Percentiles rank a stretch among this genome's conserved stretches.
Evolutionary conservation across 2,329 filamentous ascomycete genomes (phyloP).

Genomic region (Polytolypa hystricis): DNA sequence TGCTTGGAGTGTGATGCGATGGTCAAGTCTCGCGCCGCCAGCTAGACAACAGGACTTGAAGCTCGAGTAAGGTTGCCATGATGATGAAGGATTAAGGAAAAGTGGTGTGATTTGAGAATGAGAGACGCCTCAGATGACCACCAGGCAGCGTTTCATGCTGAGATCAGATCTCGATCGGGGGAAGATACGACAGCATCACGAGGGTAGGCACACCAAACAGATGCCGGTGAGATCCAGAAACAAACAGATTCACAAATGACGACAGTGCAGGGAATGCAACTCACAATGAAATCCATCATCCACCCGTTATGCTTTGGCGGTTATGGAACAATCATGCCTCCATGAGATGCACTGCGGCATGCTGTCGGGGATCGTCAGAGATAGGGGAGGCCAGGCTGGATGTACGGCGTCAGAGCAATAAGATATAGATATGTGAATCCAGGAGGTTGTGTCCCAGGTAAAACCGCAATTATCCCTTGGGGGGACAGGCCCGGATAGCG

Average conservation of each 20-base stretch:
- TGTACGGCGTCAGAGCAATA: neutral
- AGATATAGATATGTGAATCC: neutral
- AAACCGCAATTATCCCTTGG: neutral
- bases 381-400: neutral
- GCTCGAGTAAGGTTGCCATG: neutral
- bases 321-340: constrained; percentile 1
- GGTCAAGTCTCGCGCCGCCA: neutral
- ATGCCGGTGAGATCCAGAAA: neutral
- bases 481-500: neutral
- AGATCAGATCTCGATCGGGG: neutral
- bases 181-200: neutral
- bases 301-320: neutral
- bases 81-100: neutral
- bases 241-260: constrained; percentile 4
- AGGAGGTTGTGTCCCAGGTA: neutral
- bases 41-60: neutral
- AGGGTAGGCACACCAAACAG: neutral
- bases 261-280: constrained; percentile 16
- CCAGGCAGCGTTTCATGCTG: neutral
- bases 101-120: neutral
- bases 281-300: constrained; percentile 36
- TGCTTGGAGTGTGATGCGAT: neutral
- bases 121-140: neutral
- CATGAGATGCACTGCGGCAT: constrained; percentile 14
- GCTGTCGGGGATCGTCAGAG: constrained; percentile 11